Percentiles rank a stretch among this genome's conserved stretches.
Conservation (phyloP, 75 land plant species). For the Cupressus sempervirens region DNA sequence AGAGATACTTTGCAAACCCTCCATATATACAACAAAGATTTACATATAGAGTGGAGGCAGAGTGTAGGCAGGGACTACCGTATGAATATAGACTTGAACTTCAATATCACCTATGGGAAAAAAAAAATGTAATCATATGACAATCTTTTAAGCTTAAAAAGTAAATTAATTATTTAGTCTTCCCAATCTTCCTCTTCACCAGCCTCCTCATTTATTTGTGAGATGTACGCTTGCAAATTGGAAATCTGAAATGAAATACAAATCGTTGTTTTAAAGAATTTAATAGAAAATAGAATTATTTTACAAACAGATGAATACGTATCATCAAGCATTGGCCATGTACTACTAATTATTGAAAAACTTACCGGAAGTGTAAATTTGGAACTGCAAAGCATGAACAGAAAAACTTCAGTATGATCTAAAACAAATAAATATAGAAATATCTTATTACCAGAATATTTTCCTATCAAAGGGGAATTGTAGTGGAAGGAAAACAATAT, state of each 20-base stretch:
- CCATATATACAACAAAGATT: no score
- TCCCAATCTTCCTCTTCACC: conserved; percentile 42
- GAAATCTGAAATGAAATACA: conserved; percentile 24
- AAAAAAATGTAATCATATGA: not conserved
- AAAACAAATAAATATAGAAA: not conserved
- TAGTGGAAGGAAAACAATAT: not conserved
- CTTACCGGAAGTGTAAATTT: conserved; percentile 24
- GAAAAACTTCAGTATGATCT: not conserved
- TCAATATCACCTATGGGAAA: no score
- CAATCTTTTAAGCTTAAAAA: not conserved
- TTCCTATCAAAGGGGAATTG: not conserved
- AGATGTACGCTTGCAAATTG: conserved; percentile 32
- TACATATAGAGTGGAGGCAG: no score
- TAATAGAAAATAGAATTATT: not conserved
- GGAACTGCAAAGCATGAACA: conserved; percentile 8
- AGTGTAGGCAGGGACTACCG: no score
- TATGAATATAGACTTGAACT: no score
- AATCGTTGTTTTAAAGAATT: not conserved
- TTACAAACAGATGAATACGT: not conserved
- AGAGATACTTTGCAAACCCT: no score
- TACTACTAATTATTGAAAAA: conserved; percentile 6
- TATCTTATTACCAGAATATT: not conserved
- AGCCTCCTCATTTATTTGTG: conserved; percentile 16
- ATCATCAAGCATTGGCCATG: not conserved
- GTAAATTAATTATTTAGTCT: conserved; percentile 16